Conservation (phyloP, 2,329 filamentous ascomycete genomes). For the Lecanicillium sp. region DNA sequence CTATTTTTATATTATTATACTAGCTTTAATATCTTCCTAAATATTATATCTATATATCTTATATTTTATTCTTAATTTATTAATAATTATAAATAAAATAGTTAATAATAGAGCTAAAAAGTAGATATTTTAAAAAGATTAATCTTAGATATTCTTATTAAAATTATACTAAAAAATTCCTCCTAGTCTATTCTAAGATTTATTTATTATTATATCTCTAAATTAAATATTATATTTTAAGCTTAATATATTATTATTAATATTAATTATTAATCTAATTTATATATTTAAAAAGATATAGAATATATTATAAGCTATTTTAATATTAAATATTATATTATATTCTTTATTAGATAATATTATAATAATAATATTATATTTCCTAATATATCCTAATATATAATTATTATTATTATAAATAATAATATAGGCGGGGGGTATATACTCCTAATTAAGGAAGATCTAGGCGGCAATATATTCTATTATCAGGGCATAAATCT, state of each 20-base stretch:
- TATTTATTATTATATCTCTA: conserved; percentile 10
- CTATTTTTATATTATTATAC: background rate
- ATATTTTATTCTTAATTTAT: background rate
- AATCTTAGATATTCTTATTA: conserved; percentile 1
- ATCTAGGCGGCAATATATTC: conserved; percentile 14
- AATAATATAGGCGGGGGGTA: background rate
- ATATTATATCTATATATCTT: background rate
- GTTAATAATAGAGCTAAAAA: conserved; percentile 5
- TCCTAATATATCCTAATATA: conserved; percentile 15
- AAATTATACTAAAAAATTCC: conserved; percentile 10
- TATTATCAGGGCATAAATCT: conserved; percentile 15
- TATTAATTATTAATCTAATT: conserved; percentile 10
- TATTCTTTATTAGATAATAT: conserved; percentile 20
- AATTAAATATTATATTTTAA: conserved; percentile 8
- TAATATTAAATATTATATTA: background rate
- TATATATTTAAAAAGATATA: background rate
- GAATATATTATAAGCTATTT: background rate
- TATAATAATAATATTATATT: conserved; percentile 21
- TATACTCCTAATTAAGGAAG: conserved; percentile 15
- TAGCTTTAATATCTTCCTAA: background rate
- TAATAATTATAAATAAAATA: conserved; percentile 8
- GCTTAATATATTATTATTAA: conserved; percentile 8
- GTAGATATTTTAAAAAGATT: background rate
- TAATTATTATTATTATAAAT: conserved; percentile 17
- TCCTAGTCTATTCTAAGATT: background rate